These are phyloP conservation scores for Amylocystis lapponica DNA, from an alignment of 768 basidiomycete species.

Conservation along the genomic window DNA sequence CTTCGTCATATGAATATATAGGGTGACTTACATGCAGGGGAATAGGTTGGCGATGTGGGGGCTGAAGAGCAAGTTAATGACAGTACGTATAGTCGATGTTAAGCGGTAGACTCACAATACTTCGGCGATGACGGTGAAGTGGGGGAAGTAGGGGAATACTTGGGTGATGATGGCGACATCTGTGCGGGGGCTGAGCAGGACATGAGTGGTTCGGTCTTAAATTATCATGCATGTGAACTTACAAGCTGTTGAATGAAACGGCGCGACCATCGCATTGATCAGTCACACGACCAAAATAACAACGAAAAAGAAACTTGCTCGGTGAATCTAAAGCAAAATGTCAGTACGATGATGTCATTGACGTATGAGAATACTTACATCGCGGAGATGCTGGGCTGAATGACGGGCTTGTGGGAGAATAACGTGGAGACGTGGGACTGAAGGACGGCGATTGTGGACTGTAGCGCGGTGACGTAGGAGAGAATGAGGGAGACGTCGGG, in stretches of 20 bases:
- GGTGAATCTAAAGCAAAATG: slow-evolving; percentile 55
- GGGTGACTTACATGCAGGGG: slow-evolving; percentile 69
- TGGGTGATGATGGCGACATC: slow-evolving; percentile 86
- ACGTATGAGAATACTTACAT: slow-evolving; percentile 45
- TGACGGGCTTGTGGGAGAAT: slow-evolving; percentile 85
- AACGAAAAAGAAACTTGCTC: slow-evolving; percentile 44
- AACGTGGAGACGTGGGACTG: slow-evolving; percentile 84
- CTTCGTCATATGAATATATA: too few relatives aligned
- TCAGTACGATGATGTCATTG: slow-evolving; percentile 9
- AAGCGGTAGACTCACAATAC: slow-evolving; percentile 58
- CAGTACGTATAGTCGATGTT: slow-evolving; percentile 4
- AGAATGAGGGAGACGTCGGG: slow-evolving; percentile 80
- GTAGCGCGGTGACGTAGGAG: slow-evolving; percentile 79
- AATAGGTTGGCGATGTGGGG: slow-evolving; percentile 83
- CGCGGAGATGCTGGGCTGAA: slow-evolving; percentile 93
- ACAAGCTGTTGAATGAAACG: slow-evolving; percentile 47
- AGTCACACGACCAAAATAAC: slow-evolving; percentile 17
- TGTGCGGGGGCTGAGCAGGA: slow-evolving; percentile 58
- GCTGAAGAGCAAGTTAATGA: slow-evolving; percentile 39
- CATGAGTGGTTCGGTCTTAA: too few relatives aligned
- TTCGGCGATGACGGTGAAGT: slow-evolving; percentile 88
- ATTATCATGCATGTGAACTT: slow-evolving; percentile 25
- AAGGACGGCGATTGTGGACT: slow-evolving; percentile 89
- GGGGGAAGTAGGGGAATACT: slow-evolving; percentile 94
- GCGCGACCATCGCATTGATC: slow-evolving; percentile 7